A percentile compares a stretch with the other conserved stretches of the same genome.
These are phyloP conservation scores for Arachis hypogaea DNA, from an alignment of 306 rosid genomes.

Conservation along the genomic window DNA sequence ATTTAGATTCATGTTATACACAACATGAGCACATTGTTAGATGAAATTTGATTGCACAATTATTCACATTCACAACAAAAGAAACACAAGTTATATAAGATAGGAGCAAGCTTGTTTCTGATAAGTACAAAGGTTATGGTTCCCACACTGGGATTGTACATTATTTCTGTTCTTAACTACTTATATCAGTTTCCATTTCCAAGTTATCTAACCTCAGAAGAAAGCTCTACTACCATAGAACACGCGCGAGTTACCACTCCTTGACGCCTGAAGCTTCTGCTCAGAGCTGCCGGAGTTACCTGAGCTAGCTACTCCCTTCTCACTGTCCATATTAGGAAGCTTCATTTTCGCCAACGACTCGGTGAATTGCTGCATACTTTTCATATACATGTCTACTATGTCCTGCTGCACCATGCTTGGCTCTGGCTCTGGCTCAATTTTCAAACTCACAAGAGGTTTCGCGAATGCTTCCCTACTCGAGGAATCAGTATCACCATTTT, in stretches of 20 bases:
- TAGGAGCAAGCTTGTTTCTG: slow-evolving; percentile 41
- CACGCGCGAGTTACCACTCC: slow-evolving; percentile 69
- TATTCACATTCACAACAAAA: slow-evolving; percentile 42
- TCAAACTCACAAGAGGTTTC: slow-evolving; percentile 61
- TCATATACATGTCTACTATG: slow-evolving; percentile 93
- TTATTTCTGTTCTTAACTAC: slow-evolving; percentile 60
- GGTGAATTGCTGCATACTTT: slow-evolving; percentile 96
- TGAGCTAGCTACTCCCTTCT: slow-evolving; percentile 69
- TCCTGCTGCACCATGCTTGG: slow-evolving; percentile 82
- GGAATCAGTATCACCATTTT: slow-evolving; percentile 67
- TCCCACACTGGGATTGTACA: slow-evolving; percentile 54
- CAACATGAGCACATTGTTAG: neutral
- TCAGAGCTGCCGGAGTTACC: slow-evolving; percentile 83
- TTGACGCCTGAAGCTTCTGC: slow-evolving; percentile 57
- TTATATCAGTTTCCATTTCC: slow-evolving; percentile 52
- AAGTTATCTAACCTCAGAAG: slow-evolving; percentile 71
- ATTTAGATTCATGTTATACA: too few species aligned
- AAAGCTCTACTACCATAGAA: slow-evolving; percentile 96
- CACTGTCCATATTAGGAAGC: slow-evolving; percentile 79
- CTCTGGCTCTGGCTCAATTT: slow-evolving; percentile 67
- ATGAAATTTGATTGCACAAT: slow-evolving; percentile 44
- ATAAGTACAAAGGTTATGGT: slow-evolving; percentile 55
- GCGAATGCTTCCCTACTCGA: slow-evolving; percentile 52
- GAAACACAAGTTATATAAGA: slow-evolving; percentile 37
- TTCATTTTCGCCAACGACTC: slow-evolving; percentile 97